These are phyloP conservation scores for Blastomyces parvus DNA, from an alignment of 2,329 filamentous ascomycete genomes.

Conservation along the genomic window DNA sequence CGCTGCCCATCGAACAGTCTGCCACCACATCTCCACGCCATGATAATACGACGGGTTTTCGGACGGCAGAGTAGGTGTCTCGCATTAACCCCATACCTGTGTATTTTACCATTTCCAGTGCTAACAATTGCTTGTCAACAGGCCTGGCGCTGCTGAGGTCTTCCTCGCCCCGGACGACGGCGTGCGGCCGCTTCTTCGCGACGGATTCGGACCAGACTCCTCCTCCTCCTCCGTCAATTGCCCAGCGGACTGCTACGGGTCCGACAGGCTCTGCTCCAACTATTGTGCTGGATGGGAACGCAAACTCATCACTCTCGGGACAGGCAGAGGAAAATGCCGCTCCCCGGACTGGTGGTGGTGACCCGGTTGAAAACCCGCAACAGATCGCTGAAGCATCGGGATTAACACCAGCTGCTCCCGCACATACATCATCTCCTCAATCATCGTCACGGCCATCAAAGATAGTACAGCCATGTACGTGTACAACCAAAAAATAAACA, in stretches of 20 bases:
- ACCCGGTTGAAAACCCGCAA: neutral
- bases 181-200: slow-evolving; percentile 18
- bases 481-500: neutral
- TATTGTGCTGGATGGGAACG: neutral
- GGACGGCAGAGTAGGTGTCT: slow-evolving; percentile 32
- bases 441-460: neutral
- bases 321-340: neutral
- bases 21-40: slow-evolving; percentile 19
- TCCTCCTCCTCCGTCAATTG: slow-evolving; percentile 2
- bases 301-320: neutral
- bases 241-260: neutral
- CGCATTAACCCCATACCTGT: neutral
- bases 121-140: neutral
- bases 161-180: neutral
- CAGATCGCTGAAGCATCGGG: neutral
- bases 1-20: slow-evolving; percentile 11
- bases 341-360: neutral
- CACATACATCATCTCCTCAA: neutral
- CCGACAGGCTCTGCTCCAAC: neutral
- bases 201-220: slow-evolving; percentile 21
- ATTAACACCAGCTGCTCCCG: neutral
- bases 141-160: slow-evolving; percentile 1
- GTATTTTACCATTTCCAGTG: neutral
- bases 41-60: slow-evolving; percentile 35
- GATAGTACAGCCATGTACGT: slow-evolving; percentile 1